A percentile compares a stretch with the other conserved stretches of the same genome.
These are phyloP conservation scores for Colletotrichum magnum DNA, from an alignment of 2,329 filamentous ascomycete species.

Conservation along the genomic window DNA sequence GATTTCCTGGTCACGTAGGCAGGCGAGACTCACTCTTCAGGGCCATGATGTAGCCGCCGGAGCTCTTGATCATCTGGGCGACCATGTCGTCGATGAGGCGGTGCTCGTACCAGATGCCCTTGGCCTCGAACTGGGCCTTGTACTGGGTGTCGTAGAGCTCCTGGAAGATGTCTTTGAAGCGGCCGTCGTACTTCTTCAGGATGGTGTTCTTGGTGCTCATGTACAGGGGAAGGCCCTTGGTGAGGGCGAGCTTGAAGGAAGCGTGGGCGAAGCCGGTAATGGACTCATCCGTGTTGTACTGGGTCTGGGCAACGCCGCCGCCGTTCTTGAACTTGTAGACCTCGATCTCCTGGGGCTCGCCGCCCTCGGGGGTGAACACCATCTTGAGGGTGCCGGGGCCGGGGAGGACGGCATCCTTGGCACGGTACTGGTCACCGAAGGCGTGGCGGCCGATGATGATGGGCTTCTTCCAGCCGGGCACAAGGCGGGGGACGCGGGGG, in stretches of 20 bases:
- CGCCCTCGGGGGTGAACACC: constrained; percentile 91
- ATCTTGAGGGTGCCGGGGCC: constrained; percentile 92
- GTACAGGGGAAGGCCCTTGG: constrained; percentile 92
- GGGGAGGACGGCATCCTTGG: constrained; percentile 88
- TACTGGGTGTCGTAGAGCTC: constrained; percentile 92
- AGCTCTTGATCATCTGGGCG: constrained; percentile 99
- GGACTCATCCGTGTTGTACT: constrained; percentile 98
- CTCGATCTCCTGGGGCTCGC: constrained; percentile 86
- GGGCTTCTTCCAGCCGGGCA: constrained; percentile 98
- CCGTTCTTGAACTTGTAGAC: constrained; percentile 91
- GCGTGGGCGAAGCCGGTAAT: constrained; percentile 96
- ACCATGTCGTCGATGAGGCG: constrained; percentile 99
- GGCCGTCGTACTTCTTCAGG: constrained; percentile 97
- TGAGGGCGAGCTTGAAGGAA: constrained; percentile 93
- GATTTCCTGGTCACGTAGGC: constrained; percentile 12
- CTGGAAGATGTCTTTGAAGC: constrained; percentile 99
- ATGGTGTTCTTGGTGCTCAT: constrained; percentile 99
- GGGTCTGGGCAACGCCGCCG: constrained; percentile 89
- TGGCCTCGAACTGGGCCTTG: constrained; percentile 89
- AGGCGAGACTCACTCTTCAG: constrained; percentile 84
- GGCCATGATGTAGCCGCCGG: constrained; percentile 96
- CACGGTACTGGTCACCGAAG: constrained; percentile 98
- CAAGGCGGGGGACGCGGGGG: constrained; percentile 89
- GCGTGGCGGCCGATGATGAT: constrained; percentile 99
- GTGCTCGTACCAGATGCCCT: constrained; percentile 99